Percentiles rank a stretch among this genome's conserved stretches.
These are phyloP conservation scores for Cladophialophora bantiana DNA, from an alignment of 2,329 filamentous ascomycete species.

Conservation along the genomic window DNA sequence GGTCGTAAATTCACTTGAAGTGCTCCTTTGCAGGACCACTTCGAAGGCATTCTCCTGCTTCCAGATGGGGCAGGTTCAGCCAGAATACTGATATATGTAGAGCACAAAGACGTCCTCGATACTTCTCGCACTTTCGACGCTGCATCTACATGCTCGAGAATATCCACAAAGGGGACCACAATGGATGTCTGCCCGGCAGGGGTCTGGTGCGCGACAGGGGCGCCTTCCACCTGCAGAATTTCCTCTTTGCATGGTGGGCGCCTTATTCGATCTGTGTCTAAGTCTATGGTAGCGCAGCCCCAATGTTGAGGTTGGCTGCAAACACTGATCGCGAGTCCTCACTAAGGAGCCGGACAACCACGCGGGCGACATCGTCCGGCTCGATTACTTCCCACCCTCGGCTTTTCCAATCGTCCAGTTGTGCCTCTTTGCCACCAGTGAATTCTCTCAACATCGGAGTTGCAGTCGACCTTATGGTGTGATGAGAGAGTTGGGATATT, in stretches of 20 bases:
- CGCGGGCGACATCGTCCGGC: conserved; percentile 13
- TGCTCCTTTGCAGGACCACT: background rate
- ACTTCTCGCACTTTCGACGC: background rate
- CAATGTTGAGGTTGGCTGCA: conserved; percentile 2
- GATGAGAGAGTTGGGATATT: background rate
- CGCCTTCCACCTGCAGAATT: background rate
- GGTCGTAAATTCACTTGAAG: background rate
- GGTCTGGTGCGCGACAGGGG: background rate
- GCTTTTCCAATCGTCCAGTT: conserved; percentile 2
- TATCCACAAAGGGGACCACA: no score
- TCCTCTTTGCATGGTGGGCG: background rate
- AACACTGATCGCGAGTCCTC: conserved; percentile 14
- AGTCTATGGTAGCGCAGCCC: conserved; percentile 3
- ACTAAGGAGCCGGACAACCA: conserved; percentile 18
- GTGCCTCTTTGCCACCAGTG: background rate
- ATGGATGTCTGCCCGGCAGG: no score
- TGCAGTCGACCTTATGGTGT: background rate
- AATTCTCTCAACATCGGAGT: conserved; percentile 8
- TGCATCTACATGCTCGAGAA: no score
- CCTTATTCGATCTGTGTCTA: background rate
- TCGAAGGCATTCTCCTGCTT: background rate
- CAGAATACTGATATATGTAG: background rate
- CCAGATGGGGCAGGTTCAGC: background rate
- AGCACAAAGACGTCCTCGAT: background rate
- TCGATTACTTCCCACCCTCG: conserved; percentile 11